Evolutionary conservation across 2,329 filamentous ascomycete species (phyloP).

Genomic region (Pyrenochaeta sp.): DNA sequence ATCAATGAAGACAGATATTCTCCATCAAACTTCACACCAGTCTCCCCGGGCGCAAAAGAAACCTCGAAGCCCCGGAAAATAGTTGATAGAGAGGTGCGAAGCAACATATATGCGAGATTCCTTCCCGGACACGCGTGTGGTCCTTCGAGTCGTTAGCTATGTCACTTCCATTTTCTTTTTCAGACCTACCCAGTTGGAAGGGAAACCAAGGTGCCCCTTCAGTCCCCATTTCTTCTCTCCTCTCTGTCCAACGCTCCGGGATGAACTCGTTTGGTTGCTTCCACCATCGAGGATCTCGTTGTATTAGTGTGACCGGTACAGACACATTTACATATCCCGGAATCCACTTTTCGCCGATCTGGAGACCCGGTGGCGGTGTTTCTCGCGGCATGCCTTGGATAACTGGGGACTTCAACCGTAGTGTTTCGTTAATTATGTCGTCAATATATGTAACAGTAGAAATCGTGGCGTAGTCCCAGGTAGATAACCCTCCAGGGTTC

Average conservation of each 20-base stretch:
- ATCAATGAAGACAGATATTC: constrained; percentile 25
- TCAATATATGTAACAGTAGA: constrained; percentile 40
- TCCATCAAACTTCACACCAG: constrained; percentile 27
- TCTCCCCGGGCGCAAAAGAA: constrained; percentile 23
- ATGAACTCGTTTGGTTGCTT: constrained; percentile 19
- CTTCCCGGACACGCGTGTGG: constrained; percentile 25
- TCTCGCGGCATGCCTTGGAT: constrained; percentile 46
- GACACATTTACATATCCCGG: constrained; percentile 20
- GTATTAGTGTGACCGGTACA: constrained; percentile 14
- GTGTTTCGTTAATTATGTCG: constrained; percentile 43
- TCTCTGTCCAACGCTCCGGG: constrained; percentile 25
- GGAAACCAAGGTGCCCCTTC: constrained; percentile 25
- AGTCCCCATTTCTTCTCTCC: constrained; percentile 20
- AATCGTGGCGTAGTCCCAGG: constrained; percentile 41
- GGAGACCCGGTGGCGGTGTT: constrained; percentile 47
- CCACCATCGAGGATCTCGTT: constrained; percentile 21
- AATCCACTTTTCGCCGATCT: constrained; percentile 24
- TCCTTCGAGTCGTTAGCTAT: constrained; percentile 18
- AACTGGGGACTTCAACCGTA: constrained; percentile 50
- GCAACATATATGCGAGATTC: constrained; percentile 21
- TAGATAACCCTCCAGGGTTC: constrained; percentile 27
- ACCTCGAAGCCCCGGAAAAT: constrained; percentile 24
- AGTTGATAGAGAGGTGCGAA: constrained; percentile 19
- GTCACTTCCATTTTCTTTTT: not conserved
- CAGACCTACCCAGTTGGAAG: constrained; percentile 18